Conservation (phyloP, 192 early-diverging fungal species). For the Coemansia sp. region DNA sequence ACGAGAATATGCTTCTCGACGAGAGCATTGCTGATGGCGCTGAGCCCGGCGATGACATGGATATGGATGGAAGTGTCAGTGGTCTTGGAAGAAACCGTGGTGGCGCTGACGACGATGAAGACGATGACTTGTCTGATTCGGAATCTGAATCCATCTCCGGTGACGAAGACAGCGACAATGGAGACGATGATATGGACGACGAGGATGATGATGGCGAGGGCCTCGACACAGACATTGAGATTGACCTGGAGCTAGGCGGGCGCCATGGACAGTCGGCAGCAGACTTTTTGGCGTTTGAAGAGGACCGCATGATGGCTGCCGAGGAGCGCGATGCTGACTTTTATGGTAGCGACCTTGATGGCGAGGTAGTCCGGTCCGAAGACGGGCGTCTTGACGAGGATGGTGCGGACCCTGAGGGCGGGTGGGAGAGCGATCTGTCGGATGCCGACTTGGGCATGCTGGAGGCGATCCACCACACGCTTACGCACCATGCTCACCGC, state of each 20-base stretch:
- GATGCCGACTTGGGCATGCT: constrained; percentile 27
- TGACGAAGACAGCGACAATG: constrained; percentile 50
- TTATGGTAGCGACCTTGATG: constrained; percentile 64
- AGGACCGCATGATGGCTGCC: constrained; percentile 60
- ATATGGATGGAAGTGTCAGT: constrained; percentile 54
- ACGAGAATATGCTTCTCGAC: constrained; percentile 50
- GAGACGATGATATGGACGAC: constrained; percentile 39
- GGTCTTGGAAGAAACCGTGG: constrained; percentile 39
- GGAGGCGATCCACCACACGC: constrained; percentile 21
- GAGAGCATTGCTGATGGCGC: constrained; percentile 67
- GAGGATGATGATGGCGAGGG: constrained; percentile 44
- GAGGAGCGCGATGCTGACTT: constrained; percentile 63
- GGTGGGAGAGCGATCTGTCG: constrained; percentile 40
- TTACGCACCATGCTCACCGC: constrained; percentile 22
- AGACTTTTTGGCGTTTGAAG: constrained; percentile 28
- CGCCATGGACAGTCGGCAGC: constrained; percentile 1
- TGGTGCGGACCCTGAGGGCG: constrained; percentile 31
- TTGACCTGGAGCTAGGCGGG: neutral
- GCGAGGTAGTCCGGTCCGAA: constrained; percentile 45
- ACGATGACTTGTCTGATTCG: constrained; percentile 61
- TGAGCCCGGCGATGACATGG: constrained; percentile 68
- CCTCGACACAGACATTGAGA: neutral
- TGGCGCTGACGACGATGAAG: constrained; percentile 57
- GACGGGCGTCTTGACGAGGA: constrained; percentile 34
- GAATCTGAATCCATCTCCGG: constrained; percentile 60